These are phyloP conservation scores for Cydonia oblonga DNA, from an alignment of 331 rosid species.

Conservation along the genomic window DNA sequence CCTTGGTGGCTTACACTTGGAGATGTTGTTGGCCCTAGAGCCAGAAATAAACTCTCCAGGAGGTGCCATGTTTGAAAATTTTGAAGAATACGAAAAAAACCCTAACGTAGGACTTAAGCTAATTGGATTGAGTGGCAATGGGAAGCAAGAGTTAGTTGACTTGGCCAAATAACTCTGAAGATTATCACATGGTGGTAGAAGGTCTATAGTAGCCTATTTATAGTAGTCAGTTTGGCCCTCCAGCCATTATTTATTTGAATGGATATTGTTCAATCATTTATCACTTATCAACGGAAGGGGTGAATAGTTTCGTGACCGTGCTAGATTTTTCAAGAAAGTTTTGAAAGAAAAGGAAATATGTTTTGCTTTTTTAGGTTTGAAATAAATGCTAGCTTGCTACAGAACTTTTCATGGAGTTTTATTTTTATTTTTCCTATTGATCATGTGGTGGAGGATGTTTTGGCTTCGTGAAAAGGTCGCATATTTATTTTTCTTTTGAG, in stretches of 20 bases:
- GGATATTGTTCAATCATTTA: constrained; percentile 41
- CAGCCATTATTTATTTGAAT: constrained; percentile 20
- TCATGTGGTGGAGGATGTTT: not conserved
- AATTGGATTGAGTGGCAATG: not conserved
- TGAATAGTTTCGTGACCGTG: constrained; percentile 40
- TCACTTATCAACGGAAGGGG: constrained; percentile 27
- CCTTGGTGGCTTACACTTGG: constrained; percentile 32
- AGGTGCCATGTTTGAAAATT: constrained; percentile 51
- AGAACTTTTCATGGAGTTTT: not conserved
- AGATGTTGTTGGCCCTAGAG: constrained; percentile 19
- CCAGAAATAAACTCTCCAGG: constrained; percentile 40
- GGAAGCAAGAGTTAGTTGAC: not conserved
- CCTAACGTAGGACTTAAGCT: not conserved
- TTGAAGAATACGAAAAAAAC: not conserved
- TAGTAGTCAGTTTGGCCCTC: constrained; percentile 7
- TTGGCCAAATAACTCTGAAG: not conserved
- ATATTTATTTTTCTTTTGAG: not conserved
- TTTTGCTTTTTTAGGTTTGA: constrained; percentile 19
- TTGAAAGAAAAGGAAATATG: constrained; percentile 20
- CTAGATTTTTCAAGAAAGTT: constrained; percentile 37
- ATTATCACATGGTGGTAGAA: not conserved
- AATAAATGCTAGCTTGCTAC: constrained; percentile 7
- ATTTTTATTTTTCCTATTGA: not conserved
- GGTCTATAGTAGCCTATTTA: constrained; percentile 31
- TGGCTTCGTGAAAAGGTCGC: not conserved